phyloP scores from a whole-genome alignment of 768 basidiomycete species.

The Suillus variegatus region DNA sequence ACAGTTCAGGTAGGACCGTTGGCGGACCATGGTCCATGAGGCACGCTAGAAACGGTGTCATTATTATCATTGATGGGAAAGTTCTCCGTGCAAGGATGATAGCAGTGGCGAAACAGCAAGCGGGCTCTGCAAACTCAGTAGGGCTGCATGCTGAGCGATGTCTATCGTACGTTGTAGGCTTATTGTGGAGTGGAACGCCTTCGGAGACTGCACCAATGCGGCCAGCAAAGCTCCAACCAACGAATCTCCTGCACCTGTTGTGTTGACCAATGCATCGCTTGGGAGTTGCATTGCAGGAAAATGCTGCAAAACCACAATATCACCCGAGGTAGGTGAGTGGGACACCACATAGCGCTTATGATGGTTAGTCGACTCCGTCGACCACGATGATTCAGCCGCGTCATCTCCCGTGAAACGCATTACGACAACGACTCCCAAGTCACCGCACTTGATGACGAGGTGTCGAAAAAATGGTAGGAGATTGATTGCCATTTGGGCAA shows the following conservation, averaged over 20 bases:
- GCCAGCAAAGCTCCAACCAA: constrained; percentile 86
- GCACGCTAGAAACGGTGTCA: not conserved
- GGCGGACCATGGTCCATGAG: constrained; percentile 12
- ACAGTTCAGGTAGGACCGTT: constrained; percentile 65
- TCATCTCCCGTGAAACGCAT: constrained; percentile 52
- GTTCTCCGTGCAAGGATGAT: constrained; percentile 30
- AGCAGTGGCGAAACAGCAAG: constrained; percentile 68
- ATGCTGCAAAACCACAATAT: constrained; percentile 67
- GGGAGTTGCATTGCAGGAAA: constrained; percentile 59
- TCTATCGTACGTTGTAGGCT: constrained; percentile 47
- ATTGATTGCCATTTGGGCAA: constrained; percentile 78
- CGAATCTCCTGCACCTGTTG: constrained; percentile 93
- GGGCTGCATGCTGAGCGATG: constrained; percentile 65
- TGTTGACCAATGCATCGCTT: constrained; percentile 51
- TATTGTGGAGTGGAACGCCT: constrained; percentile 46
- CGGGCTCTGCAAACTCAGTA: constrained; percentile 56
- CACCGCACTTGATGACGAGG: constrained; percentile 84
- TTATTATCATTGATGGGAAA: not conserved
- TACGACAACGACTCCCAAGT: constrained; percentile 61
- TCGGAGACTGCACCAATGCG: constrained; percentile 46
- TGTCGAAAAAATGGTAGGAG: constrained; percentile 85
- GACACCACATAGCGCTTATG: constrained; percentile 52
- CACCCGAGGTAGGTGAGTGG: constrained; percentile 43
- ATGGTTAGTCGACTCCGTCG: constrained; percentile 45
- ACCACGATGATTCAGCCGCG: constrained; percentile 52